Conservation (phyloP, 139 green algal species). For the Ulvella scutata region DNA sequence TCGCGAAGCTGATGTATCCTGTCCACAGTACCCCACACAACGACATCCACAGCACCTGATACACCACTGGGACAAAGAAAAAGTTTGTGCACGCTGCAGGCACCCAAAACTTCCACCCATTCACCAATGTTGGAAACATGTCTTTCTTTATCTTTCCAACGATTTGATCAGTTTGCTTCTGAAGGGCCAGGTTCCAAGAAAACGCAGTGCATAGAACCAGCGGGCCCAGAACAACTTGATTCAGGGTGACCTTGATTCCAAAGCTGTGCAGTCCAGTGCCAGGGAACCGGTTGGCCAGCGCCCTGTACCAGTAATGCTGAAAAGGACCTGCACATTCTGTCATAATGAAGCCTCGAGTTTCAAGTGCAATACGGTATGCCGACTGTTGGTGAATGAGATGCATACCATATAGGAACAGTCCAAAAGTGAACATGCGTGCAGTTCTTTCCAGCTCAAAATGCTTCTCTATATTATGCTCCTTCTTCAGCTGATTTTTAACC, state of each 20-base stretch:
- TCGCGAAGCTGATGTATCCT: slow-evolving; percentile 57
- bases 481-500: background rate
- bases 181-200: slow-evolving; percentile 47
- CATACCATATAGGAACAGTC: slow-evolving; percentile 55
- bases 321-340: no score
- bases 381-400: no score
- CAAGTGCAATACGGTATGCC: no score
- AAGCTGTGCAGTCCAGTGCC: background rate
- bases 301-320: background rate
- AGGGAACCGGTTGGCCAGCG: background rate
- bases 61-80: slow-evolving; percentile 41
- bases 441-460: slow-evolving; percentile 31
- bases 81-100: slow-evolving; percentile 71
- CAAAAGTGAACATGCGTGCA: slow-evolving; percentile 58
- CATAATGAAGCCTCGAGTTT: no score
- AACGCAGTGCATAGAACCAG: slow-evolving; percentile 49
- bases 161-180: slow-evolving; percentile 22
- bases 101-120: slow-evolving; percentile 82
- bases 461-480: background rate
- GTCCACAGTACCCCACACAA: slow-evolving; percentile 67
- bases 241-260: slow-evolving; percentile 29
- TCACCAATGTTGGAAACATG: slow-evolving; percentile 51
- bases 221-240: slow-evolving; percentile 55
- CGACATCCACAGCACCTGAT: slow-evolving; percentile 76
- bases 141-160: slow-evolving; percentile 42